Conservation (phyloP, 306 rosid genomes). For the Fragaria vesca region DNA sequence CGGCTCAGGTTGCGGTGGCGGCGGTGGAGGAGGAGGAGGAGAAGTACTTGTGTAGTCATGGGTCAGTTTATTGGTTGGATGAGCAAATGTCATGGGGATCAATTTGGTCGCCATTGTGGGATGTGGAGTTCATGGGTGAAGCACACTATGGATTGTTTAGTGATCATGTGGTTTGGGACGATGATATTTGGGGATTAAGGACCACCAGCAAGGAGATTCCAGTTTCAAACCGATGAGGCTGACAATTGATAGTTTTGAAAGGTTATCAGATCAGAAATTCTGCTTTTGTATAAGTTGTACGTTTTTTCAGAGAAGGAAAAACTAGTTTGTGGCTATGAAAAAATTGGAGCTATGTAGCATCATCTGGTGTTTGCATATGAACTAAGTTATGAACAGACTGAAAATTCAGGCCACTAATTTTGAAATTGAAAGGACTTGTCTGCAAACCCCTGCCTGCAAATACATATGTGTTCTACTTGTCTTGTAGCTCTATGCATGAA, state of each 20-base stretch:
- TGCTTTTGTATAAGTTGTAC: background rate
- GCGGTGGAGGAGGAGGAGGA: slow-evolving; percentile 15
- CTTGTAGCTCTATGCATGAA: background rate
- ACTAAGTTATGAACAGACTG: background rate
- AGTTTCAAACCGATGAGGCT: slow-evolving; percentile 23
- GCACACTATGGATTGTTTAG: slow-evolving; percentile 37
- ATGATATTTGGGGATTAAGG: slow-evolving; percentile 70
- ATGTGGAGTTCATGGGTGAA: slow-evolving; percentile 48
- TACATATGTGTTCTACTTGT: background rate
- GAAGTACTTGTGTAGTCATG: slow-evolving; percentile 7
- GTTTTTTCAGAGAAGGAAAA: background rate
- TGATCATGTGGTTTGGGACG: slow-evolving; percentile 56
- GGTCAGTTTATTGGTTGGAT: slow-evolving; percentile 44
- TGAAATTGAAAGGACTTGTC: background rate
- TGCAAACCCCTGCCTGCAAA: background rate
- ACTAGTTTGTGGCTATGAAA: background rate
- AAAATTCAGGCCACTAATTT: background rate
- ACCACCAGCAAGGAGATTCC: slow-evolving; percentile 31
- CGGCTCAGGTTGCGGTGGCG: slow-evolving; percentile 7
- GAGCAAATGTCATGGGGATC: slow-evolving; percentile 82
- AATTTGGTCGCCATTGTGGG: slow-evolving; percentile 58
- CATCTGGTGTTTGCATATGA: slow-evolving; percentile 1
- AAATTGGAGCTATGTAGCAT: background rate
- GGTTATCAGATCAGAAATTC: background rate
- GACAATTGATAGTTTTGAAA: background rate